A percentile compares a stretch with the other conserved stretches of the same genome.
These are phyloP conservation scores for Mucor ambiguus DNA, from an alignment of 371 early-diverging fungal genomes.

Conservation along the genomic window DNA sequence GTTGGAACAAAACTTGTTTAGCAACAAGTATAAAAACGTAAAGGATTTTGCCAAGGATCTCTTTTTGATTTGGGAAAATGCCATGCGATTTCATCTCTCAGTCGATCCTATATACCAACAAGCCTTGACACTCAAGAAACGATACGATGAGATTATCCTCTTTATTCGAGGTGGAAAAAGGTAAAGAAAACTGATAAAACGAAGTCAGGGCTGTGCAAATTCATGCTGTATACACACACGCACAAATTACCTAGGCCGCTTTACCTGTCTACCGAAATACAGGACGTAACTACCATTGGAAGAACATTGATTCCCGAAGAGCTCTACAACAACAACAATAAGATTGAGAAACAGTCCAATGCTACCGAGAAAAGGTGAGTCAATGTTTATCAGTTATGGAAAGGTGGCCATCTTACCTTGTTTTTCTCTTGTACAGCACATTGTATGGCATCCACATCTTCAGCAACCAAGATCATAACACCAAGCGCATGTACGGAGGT, in stretches of 20 bases:
- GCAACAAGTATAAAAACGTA: constrained; percentile 29
- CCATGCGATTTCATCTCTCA: constrained; percentile 37
- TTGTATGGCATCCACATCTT: constrained; percentile 40
- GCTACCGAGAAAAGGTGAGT: neutral
- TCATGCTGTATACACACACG: neutral
- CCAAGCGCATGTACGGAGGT: constrained; percentile 33
- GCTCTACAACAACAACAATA: neutral
- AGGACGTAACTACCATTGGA: neutral
- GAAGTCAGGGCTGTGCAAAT: neutral
- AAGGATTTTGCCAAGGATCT: constrained; percentile 41
- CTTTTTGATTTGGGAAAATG: constrained; percentile 46
- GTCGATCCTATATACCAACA: constrained; percentile 38
- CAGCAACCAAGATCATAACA: constrained; percentile 22
- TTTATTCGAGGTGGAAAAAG: constrained; percentile 20
- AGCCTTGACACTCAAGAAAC: constrained; percentile 24
- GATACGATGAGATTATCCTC: constrained; percentile 11
- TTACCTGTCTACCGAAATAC: constrained; percentile 12
- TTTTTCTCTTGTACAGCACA: constrained; percentile 11
- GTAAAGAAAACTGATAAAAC: neutral
- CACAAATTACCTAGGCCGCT: constrained; percentile 7
- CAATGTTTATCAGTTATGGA: neutral
- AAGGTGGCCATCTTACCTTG: neutral
- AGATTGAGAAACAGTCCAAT: neutral
- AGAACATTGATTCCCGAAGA: constrained; percentile 4
- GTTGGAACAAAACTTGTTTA: constrained; percentile 33